Evolutionary conservation across 1,284 basidiomycete genomes (phyloP).

Genomic region (Cutaneotrichosporon cutaneum): DNA sequence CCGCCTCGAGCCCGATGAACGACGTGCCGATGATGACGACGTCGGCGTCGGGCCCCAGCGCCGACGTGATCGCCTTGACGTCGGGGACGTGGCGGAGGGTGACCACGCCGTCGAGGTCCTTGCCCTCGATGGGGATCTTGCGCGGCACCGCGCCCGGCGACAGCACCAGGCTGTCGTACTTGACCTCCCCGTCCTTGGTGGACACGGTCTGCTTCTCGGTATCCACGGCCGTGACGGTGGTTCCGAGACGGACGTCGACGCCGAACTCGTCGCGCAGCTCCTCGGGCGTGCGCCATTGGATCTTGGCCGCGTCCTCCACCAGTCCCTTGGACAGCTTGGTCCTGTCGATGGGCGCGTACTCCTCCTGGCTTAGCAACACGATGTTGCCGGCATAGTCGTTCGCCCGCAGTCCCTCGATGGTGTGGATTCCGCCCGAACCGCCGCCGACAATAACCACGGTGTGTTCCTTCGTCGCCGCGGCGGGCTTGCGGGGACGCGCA

Average conservation of each 20-base stretch:
- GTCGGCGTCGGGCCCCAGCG: conserved; percentile 63
- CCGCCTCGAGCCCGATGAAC: conserved; percentile 93
- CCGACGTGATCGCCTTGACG: conserved; percentile 69
- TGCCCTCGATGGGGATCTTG: conserved; percentile 72
- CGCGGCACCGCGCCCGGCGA: conserved; percentile 66
- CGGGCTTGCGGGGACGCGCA: conserved; percentile 43
- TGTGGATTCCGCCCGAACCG: conserved; percentile 75
- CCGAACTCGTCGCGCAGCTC: conserved; percentile 79
- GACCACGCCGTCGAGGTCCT: conserved; percentile 72
- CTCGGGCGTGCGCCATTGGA: conserved; percentile 69
- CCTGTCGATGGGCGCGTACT: conserved; percentile 75
- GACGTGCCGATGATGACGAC: conserved; percentile 84
- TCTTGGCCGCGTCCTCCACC: conserved; percentile 70
- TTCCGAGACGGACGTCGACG: conserved; percentile 63
- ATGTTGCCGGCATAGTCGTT: conserved; percentile 75
- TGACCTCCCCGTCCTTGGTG: conserved; percentile 60
- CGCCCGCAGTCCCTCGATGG: conserved; percentile 80
- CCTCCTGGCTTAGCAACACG: conserved; percentile 76
- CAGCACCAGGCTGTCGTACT: conserved; percentile 72
- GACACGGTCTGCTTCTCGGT: conserved; percentile 62
- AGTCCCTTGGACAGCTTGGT: conserved; percentile 89
- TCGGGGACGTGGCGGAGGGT: conserved; percentile 73
- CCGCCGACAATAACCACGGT: conserved; percentile 75
- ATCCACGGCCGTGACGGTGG: conserved; percentile 70
- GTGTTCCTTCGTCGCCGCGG: conserved; percentile 55